Evolutionary conservation across 2,329 filamentous ascomycete species (phyloP).

Genomic region (Colletotrichum chlorophyti): DNA sequence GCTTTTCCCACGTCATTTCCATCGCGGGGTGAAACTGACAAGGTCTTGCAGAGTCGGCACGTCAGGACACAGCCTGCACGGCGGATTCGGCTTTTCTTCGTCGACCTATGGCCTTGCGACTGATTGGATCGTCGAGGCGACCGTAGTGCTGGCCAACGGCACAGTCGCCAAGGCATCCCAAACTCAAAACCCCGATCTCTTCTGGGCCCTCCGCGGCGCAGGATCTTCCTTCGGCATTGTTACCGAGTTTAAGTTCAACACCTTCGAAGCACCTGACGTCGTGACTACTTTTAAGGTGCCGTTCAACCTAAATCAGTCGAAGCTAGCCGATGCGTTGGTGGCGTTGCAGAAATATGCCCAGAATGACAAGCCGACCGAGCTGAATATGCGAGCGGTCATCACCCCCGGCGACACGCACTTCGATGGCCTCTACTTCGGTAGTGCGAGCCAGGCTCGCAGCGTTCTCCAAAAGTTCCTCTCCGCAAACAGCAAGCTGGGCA

Average conservation of each 20-base stretch:
- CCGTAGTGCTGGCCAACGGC: constrained; percentile 44
- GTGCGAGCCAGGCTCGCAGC: constrained; percentile 16
- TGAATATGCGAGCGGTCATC: constrained; percentile 37
- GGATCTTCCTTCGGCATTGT: constrained; percentile 51
- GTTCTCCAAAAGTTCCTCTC: constrained; percentile 10
- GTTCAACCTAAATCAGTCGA: background rate
- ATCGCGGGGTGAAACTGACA: background rate
- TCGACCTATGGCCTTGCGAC: constrained; percentile 36
- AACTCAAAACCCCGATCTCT: constrained; percentile 45
- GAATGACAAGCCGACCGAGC: constrained; percentile 29
- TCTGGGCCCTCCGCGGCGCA: constrained; percentile 51
- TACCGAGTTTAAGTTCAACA: constrained; percentile 45
- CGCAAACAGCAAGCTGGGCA: background rate
- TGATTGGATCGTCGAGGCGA: constrained; percentile 43
- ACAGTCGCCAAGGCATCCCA: constrained; percentile 39
- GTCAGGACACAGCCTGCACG: constrained; percentile 47
- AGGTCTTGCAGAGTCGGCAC: constrained; percentile 41
- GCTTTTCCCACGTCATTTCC: background rate
- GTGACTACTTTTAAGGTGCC: constrained; percentile 35
- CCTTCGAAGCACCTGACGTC: constrained; percentile 42
- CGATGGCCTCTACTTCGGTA: constrained; percentile 38
- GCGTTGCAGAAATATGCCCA: constrained; percentile 35
- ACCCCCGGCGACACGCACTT: constrained; percentile 29
- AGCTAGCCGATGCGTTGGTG: background rate
- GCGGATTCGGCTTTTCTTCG: constrained; percentile 44